Base-by-base conservation (phyloP, 2,329 filamentous ascomycete genomes). In the Ascochyta viciae-villosae region DNA sequence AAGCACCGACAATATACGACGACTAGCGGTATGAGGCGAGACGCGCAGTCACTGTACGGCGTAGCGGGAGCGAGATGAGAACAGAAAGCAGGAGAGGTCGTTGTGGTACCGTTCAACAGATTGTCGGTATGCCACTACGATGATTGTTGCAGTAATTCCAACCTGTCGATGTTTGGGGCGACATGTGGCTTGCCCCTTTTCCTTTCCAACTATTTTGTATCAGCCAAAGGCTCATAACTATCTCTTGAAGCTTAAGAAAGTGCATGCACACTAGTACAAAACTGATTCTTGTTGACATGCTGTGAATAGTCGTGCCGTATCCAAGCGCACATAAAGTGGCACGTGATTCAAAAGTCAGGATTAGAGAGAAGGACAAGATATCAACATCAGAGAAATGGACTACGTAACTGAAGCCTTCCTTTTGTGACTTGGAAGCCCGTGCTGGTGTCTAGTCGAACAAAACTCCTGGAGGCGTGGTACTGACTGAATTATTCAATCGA, bases 1-100 rank as follows among this genome's bases (percentile, higher is more conserved):
- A 54, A 47, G 23, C 29, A 47, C n/a, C 43, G 49, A n/a, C 56
- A 50, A 48, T 31, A 34, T 12, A 19, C 40, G 23, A 29, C 42
- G 26, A 24, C 40, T 19, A 45, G 23, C 15, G 41, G 33, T 13
- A 1, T 51, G 19, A 26, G 9, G 22, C 19, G 15, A 22, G 19
- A 19, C 16, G 19, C 42, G 6, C 46, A 42, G 23, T 19, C 41
- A 13, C 2, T 47, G 3, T 51, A 47, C n/a, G 26, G 47, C n/a
- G 42, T 37, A 31, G 37, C 47, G 6, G 37, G 26, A 38, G 26
- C 12, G 9, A 39, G 33, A 43, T 56, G 27, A 47, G 24, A 4
- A 1, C n/a, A 4, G 19, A 19, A 41, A 26, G n/a, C 39, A 9
- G 13, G 10, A 7, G 6, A n/a, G 38, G 22, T 24, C 23, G 7